phyloP scores from a whole-genome alignment of 2,329 filamentous ascomycete genomes.

The Didymella keratinophila region DNA sequence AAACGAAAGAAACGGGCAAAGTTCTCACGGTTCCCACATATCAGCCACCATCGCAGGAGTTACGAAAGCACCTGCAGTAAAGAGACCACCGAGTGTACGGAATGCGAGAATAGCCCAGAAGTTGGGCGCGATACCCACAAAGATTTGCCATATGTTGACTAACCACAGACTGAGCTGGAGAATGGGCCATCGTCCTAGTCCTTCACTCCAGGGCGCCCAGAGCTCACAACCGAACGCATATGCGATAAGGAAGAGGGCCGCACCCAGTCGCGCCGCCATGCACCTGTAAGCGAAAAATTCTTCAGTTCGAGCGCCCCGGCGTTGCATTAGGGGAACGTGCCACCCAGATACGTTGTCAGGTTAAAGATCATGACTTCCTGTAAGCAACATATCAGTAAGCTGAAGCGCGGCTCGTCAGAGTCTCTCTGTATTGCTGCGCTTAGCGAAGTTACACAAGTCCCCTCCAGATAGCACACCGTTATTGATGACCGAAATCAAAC shows the following conservation, averaged over 20 bases:
- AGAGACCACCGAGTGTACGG: conserved; percentile 52
- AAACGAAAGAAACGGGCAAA: too few relatives aligned
- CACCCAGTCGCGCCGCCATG: conserved; percentile 71
- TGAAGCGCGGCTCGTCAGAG: too few relatives aligned
- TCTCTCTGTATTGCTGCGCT: too few relatives aligned
- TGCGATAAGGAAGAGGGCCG: conserved; percentile 78
- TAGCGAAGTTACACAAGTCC: too few relatives aligned
- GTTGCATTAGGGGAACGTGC: too few relatives aligned
- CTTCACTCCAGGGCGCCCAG: conserved; percentile 88
- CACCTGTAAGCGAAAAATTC: too few relatives aligned
- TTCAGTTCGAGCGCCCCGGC: too few relatives aligned
- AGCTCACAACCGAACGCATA: conserved; percentile 89
- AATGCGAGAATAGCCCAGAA: conserved; percentile 75
- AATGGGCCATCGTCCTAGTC: conserved; percentile 78
- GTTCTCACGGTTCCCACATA: conserved; percentile 55
- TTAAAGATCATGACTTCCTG: too few relatives aligned
- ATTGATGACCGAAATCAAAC: too few relatives aligned
- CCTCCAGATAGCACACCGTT: too few relatives aligned
- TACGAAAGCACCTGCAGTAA: conserved; percentile 70
- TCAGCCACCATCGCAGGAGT: conserved; percentile 71
- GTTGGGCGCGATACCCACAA: conserved; percentile 74
- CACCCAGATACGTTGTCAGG: too few relatives aligned
- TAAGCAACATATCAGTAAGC: too few relatives aligned
- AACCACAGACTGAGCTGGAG: conserved; percentile 76
- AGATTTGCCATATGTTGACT: conserved; percentile 76